These are phyloP conservation scores for Diaporthe australafricana DNA, from an alignment of 2,329 filamentous ascomycete species.

Conservation along the genomic window DNA sequence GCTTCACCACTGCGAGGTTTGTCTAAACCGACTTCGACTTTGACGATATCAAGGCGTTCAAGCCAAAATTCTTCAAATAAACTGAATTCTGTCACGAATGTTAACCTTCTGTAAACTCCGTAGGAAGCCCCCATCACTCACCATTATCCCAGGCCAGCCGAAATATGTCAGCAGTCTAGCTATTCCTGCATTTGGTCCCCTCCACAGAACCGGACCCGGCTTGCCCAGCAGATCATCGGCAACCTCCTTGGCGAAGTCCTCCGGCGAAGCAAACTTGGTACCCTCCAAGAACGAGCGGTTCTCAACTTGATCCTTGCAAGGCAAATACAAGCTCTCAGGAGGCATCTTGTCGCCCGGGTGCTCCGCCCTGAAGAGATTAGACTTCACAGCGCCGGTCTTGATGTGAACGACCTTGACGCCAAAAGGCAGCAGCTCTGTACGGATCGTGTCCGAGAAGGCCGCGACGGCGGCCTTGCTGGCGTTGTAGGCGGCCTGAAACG, in stretches of 20 bases:
- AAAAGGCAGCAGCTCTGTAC: constrained; percentile 52
- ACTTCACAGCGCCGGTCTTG: constrained; percentile 48
- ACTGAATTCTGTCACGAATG: background rate
- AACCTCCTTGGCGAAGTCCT: constrained; percentile 13
- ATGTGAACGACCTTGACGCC: constrained; percentile 49
- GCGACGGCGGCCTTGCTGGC: constrained; percentile 56
- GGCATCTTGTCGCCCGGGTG: constrained; percentile 17
- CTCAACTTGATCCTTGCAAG: background rate
- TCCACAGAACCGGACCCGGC: background rate
- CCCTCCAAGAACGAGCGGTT: background rate
- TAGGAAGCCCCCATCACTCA: background rate
- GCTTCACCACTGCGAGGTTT: too few species aligned
- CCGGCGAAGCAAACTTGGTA: constrained; percentile 1
- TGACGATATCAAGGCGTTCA: background rate
- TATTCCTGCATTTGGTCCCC: background rate
- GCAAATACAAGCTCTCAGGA: background rate
- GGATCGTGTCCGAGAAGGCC: constrained; percentile 52
- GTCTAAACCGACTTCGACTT: background rate
- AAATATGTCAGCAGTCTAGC: background rate
- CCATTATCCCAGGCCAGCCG: background rate
- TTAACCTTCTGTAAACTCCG: background rate
- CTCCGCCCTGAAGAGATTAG: constrained; percentile 43
- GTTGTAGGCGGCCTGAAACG: constrained; percentile 54
- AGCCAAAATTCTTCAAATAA: background rate
- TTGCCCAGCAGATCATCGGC: background rate